phyloP scores from a whole-genome alignment of 2,329 filamentous ascomycete genomes.

The Ophiostoma angusticollis region DNA sequence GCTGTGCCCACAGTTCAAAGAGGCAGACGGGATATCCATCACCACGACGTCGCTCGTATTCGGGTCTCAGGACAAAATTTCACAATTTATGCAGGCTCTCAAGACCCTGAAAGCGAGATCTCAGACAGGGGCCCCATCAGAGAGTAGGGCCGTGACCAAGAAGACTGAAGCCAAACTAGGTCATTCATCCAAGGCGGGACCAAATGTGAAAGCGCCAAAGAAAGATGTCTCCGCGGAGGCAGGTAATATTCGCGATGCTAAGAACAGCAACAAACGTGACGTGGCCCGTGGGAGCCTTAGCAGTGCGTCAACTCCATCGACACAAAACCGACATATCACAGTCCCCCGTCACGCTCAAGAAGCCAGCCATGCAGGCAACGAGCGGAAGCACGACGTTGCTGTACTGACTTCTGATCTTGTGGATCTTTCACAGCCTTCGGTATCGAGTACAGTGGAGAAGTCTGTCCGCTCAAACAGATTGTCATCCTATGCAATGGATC shows the following conservation, averaged over 20 bases:
- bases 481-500: conserved; percentile 11
- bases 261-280: too few relatives aligned
- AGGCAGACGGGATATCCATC: conserved; percentile 8
- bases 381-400: background rate
- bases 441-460: background rate
- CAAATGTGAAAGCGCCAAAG: too few relatives aligned
- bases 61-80: conserved; percentile 7
- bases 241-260: too few relatives aligned
- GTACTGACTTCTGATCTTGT: conserved; percentile 4
- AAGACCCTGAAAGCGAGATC: background rate
- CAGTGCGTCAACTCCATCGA: too few relatives aligned
- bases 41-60: conserved; percentile 11
- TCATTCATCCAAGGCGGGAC: background rate
- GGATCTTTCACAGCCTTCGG: conserved; percentile 7
- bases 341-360: background rate
- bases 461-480: background rate
- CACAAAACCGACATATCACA: too few relatives aligned
- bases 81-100: conserved; percentile 9
- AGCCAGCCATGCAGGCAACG: background rate
- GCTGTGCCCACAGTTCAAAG: conserved; percentile 12
- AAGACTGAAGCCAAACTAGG: background rate
- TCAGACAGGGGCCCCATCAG: background rate
- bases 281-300: too few relatives aligned
- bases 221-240: too few relatives aligned
- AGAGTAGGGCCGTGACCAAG: too few relatives aligned